Percentiles rank a stretch among this genome's conserved stretches.
Conservation (phyloP, 2,329 filamentous ascomycete species). For the Penicillium thymicola region DNA sequence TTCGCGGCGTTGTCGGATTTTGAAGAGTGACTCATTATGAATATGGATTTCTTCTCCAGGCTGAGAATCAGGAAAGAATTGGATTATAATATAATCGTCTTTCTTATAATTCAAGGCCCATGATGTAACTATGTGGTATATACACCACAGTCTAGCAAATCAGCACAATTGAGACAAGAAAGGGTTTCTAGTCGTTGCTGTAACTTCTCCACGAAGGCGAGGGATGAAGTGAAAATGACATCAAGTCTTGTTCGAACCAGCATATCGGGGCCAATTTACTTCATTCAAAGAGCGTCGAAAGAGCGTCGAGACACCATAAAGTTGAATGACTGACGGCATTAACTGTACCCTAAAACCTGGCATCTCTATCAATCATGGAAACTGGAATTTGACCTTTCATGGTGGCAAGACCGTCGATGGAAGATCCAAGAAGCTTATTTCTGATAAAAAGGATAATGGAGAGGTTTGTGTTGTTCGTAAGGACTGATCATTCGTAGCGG, state of each 20-base stretch:
- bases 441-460: background rate
- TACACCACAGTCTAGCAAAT: background rate
- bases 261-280: background rate
- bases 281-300: background rate
- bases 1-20: conserved; percentile 53
- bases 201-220: background rate
- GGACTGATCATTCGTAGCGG: background rate
- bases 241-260: background rate
- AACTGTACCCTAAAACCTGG: background rate
- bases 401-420: background rate
- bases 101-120: background rate
- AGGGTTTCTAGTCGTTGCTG: background rate
- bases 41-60: background rate
- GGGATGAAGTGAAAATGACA: background rate
- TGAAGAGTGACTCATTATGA: conserved; percentile 23
- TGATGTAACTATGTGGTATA: background rate
- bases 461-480: background rate
- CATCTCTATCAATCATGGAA: background rate
- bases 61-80: background rate
- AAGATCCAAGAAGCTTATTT: background rate
- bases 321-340: background rate
- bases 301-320: background rate
- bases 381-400: background rate
- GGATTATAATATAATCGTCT: too few species aligned
- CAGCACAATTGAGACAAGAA: background rate